A percentile compares a stretch with the other conserved stretches of the same genome.
These are phyloP conservation scores for Danielozyma ontarioensis DNA, from an alignment of 805 yeast genomes.

Conservation along the genomic window DNA sequence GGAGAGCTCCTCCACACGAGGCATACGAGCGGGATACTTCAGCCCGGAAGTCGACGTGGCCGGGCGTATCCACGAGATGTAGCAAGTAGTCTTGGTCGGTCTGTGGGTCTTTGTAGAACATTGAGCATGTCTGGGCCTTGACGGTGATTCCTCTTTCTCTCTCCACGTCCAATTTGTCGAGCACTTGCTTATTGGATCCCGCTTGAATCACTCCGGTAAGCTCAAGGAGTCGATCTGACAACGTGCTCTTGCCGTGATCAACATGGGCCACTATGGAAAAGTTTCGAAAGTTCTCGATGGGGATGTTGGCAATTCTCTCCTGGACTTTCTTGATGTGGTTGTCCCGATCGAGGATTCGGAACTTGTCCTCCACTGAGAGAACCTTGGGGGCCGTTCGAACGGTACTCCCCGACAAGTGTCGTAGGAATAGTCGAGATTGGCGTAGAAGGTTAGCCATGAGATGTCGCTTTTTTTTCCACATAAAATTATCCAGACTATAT, in stretches of 20 bases:
- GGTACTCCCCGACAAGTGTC: constrained; percentile 1
- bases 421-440: too few relatives aligned
- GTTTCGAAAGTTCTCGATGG: constrained; percentile 77
- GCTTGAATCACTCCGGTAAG: constrained; percentile 83
- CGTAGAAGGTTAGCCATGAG: too few relatives aligned
- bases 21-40: constrained; percentile 94
- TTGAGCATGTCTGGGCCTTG: constrained; percentile 94
- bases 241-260: constrained; percentile 84
- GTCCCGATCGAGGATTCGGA: constrained; percentile 26
- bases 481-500: too few relatives aligned
- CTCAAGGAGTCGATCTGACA: constrained; percentile 83
- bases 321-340: constrained; percentile 31
- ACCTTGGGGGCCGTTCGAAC: constrained; percentile 3
- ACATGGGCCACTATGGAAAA: constrained; percentile 96
- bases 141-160: constrained; percentile 95
- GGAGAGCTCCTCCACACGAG: constrained; percentile 89
- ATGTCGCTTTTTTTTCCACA: too few relatives aligned
- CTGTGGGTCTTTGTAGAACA: constrained; percentile 64
- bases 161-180: constrained; percentile 91
- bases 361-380: constrained; percentile 19
- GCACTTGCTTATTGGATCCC: constrained; percentile 72
- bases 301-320: constrained; percentile 68
- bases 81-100: constrained; percentile 70
- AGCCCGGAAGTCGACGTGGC: constrained; percentile 93
- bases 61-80: constrained; percentile 95